Evolutionary conservation across 2,329 filamentous ascomycete genomes (phyloP).

Genomic region (Alternaria sp.): DNA sequence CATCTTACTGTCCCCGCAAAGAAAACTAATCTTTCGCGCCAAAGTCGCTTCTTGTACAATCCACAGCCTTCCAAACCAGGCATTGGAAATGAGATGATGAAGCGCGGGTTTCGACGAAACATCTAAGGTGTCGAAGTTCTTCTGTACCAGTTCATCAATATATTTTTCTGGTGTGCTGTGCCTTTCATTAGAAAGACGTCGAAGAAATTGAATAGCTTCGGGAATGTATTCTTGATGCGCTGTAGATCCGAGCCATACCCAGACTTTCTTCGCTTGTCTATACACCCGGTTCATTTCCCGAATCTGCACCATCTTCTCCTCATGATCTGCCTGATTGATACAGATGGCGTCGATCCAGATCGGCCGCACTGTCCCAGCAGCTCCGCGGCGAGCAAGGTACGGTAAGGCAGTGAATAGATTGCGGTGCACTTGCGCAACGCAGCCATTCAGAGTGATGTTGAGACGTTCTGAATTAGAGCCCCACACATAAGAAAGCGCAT

Average conservation of each 20-base stretch:
- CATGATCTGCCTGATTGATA: background rate
- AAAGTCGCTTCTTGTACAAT: too few relatives aligned
- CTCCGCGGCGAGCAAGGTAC: background rate
- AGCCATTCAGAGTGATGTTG: fast-evolving
- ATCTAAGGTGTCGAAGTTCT: too few relatives aligned
- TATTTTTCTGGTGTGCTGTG: too few relatives aligned
- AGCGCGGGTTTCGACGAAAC: too few relatives aligned
- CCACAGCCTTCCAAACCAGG: too few relatives aligned
- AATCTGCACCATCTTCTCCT: background rate
- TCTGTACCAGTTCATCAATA: too few relatives aligned
- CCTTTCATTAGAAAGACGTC: too few relatives aligned
- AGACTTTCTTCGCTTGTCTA: fast-evolving
- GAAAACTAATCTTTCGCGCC: too few relatives aligned
- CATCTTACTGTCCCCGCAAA: too few relatives aligned
- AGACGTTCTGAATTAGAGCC: background rate
- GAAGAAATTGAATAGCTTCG: too few relatives aligned
- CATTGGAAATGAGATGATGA: too few relatives aligned
- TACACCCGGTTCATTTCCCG: background rate
- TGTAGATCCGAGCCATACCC: background rate
- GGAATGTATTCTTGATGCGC: background rate
- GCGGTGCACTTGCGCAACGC: background rate
- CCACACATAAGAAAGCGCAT: background rate
- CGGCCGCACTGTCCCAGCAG: fast-evolving
- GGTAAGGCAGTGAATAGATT: background rate
- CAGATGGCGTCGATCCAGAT: background rate